Base-by-base conservation (phyloP, 2,329 filamentous ascomycete species). In the Fusarium guadeloupense region DNA sequence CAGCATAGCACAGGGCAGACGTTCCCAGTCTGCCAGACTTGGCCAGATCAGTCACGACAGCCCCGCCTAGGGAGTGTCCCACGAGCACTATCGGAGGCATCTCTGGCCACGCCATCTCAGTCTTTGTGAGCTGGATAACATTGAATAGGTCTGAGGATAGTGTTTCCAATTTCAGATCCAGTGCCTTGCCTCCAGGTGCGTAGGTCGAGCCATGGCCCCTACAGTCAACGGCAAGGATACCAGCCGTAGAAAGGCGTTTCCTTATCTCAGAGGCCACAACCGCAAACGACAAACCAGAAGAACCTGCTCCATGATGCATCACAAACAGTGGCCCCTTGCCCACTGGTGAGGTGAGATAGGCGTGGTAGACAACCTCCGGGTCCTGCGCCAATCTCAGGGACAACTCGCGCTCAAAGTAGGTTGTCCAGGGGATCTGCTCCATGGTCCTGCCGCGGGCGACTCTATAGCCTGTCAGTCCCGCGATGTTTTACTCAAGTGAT, bases 301-400 rank as follows among this genome's bases (percentile, higher is more conserved):
- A 96, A 14, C 95, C 95, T 34, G 92, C 95, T 33, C 95, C 95
- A 77, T 99, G 95, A 73, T 99, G 95, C 77, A 91, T 92, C 56
- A 98, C 89, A 75, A 99, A 93, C 6, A 99, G 81, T 0, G 94
- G 93, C 0, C 90, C 91, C 59, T 84, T 83, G 31, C 83, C 87
- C 35, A 83, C 83, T 9, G 94, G 93, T 1, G 93, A 92, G 17
- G 88, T 97, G 37, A 98, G 81, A 75, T 98, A 98, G 53, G 86
- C 91, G 79, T 99, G 95, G 72, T 93, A 90, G 45, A 81, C 85
- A 35, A 92, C 84, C 19, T 78, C 65, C 12, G 74, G 70, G 10
- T 75, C 74, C 30, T 76, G 69, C 41, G 77, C 73, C 45, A 80
- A 78, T 53, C 84, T 80, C 44, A 98, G 81, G 69, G 87, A 92